phyloP scores from a whole-genome alignment of 2,329 filamentous ascomycete genomes.

The Epichloe hybrida region DNA sequence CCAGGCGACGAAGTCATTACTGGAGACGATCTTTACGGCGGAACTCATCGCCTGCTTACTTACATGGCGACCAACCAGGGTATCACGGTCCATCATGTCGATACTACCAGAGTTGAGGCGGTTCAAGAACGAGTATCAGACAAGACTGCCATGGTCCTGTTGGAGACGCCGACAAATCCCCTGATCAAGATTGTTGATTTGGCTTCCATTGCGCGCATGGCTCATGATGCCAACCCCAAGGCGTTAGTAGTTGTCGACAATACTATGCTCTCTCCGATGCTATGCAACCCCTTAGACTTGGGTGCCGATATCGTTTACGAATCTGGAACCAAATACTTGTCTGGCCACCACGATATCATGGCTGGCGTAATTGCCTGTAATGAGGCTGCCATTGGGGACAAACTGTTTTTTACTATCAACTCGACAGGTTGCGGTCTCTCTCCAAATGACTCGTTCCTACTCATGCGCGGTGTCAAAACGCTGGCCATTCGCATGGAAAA shows the following conservation, averaged over 20 bases:
- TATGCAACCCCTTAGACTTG: constrained; percentile 84
- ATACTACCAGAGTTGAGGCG: constrained; percentile 67
- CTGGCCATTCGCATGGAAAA: constrained; percentile 97
- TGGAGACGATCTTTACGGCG: constrained; percentile 92
- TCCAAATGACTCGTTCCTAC: constrained; percentile 89
- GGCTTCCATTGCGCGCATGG: constrained; percentile 57
- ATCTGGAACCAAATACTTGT: constrained; percentile 94
- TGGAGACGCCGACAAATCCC: constrained; percentile 95
- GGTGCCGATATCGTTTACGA: constrained; percentile 96
- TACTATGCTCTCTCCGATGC: constrained; percentile 94
- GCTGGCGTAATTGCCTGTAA: constrained; percentile 92
- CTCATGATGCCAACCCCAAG: constrained; percentile 64
- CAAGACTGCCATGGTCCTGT: constrained; percentile 88
- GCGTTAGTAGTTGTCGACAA: constrained; percentile 91
- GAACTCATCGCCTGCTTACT: constrained; percentile 84
- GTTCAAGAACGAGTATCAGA: constrained; percentile 55
- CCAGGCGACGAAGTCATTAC: constrained; percentile 96
- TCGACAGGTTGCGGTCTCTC: constrained; percentile 86
- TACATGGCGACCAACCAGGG: constrained; percentile 81
- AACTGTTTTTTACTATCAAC: constrained; percentile 96
- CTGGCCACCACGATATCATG: constrained; percentile 98
- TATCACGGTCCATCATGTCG: constrained; percentile 90
- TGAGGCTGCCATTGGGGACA: constrained; percentile 66
- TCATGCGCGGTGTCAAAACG: constrained; percentile 93
- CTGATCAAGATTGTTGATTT: constrained; percentile 97